Evolutionary conservation across 169 alveolate species (phyloP).

Genomic region (Theileria luwenshuni): DNA sequence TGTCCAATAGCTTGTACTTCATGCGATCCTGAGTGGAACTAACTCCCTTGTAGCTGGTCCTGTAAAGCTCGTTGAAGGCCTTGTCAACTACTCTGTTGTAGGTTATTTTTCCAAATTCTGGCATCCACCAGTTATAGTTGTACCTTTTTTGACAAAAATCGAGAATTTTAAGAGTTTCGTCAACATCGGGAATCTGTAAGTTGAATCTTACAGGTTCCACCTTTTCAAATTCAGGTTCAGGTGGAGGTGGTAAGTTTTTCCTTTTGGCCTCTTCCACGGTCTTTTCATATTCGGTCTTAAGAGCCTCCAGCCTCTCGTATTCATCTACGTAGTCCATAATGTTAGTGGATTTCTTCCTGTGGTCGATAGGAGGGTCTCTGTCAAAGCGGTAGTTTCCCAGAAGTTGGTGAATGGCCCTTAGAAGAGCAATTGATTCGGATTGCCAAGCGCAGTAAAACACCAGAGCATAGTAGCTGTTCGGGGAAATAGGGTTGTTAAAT

Average conservation of each 20-base stretch:
- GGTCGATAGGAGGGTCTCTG: slow-evolving; percentile 60
- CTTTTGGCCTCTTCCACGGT: slow-evolving; percentile 31
- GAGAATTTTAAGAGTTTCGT: slow-evolving; percentile 30
- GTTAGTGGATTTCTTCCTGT: slow-evolving; percentile 10
- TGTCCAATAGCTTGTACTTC: slow-evolving; percentile 41
- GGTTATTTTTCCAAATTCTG: slow-evolving; percentile 42
- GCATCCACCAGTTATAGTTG: slow-evolving; percentile 66
- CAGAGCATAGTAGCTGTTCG: slow-evolving; percentile 57
- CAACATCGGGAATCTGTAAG: slow-evolving; percentile 22
- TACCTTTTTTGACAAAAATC: slow-evolving; percentile 20
- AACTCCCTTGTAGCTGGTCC: slow-evolving; percentile 57
- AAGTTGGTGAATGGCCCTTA: slow-evolving; percentile 51
- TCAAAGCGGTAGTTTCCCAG: slow-evolving; percentile 32
- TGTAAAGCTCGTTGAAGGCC: slow-evolving; percentile 62
- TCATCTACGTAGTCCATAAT: slow-evolving; percentile 28
- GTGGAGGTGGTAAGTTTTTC: slow-evolving; percentile 55
- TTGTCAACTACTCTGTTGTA: slow-evolving; percentile 53
- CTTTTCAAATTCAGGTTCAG: slow-evolving; percentile 40
- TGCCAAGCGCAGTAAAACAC: slow-evolving; percentile 69
- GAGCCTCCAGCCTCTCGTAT: slow-evolving; percentile 28
- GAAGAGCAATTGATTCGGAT: slow-evolving; percentile 58
- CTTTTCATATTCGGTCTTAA: slow-evolving; percentile 25
- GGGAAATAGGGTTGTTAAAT: slow-evolving; percentile 44
- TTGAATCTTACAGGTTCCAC: slow-evolving; percentile 41
- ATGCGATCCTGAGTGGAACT: slow-evolving; percentile 32